Base-by-base conservation (phyloP, 2,329 filamentous ascomycete genomes). In the Pyrenophora teres region DNA sequence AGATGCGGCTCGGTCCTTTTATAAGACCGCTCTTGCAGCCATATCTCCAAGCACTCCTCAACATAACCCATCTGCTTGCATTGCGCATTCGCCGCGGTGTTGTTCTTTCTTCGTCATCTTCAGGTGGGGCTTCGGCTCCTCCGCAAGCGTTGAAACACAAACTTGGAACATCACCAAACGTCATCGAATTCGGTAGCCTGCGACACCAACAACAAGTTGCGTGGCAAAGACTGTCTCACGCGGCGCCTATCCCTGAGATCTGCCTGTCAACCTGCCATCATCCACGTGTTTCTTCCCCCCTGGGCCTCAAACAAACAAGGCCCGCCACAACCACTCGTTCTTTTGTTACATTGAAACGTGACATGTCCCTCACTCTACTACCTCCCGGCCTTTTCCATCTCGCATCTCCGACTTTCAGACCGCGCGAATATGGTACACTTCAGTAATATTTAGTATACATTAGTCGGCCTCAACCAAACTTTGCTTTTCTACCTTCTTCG, bases 1-100 rank as follows among this genome's bases (percentile, higher is more conserved):
- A 51, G 56, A 45, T 42, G 54, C 56, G 56, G 56, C 46, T 53
- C 56, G 52, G 56, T 50, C 56, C 52, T 58, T 58, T 39, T 47
- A 44, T 23, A 39, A 9, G n/a, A 37, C 44, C 43, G 48, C 33
- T 12, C 18, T 38, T 12, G 36, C 31, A 16, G 25, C 49, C 18
- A 18, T 31, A n/a, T 42, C 42, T 47, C 18, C 40, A 40, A 19
- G 18, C 32, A 38, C 36, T 47, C 13, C 23, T 39, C 25, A 16
- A 21, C 40, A 13, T 16, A 31, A 25, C 30, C 31, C 16, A 30
- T 9, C 27, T 10, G 27, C 23, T 23, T 9, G 21, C 27, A 30
- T 27, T 37, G 31, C 38, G 5, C 16, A 23, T n/a, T 36, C n/a
- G 6, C 25, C 19, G 30, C 40, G 7, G 19, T 33, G 47, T 15